Percentiles rank a stretch among this genome's conserved stretches.
Evolutionary conservation across 2,329 filamentous ascomycete species (phyloP).

Genomic region (Davidsoniella australis): DNA sequence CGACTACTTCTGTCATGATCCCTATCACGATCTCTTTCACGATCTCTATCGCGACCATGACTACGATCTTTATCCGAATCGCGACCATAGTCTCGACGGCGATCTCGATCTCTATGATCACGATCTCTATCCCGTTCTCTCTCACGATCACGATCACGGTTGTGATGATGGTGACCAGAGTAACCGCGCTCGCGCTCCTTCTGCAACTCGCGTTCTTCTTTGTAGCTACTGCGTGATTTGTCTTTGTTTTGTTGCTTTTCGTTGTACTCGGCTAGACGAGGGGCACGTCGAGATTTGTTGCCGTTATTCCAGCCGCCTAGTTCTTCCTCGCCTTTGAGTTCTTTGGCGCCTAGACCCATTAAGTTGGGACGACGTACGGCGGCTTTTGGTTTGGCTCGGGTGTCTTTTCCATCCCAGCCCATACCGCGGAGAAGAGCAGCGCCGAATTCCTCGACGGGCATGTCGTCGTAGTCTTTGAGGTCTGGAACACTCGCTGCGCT

Average conservation of each 20-base stretch:
- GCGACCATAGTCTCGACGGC: conserved; percentile 13
- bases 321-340: conserved; percentile 54
- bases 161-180: conserved; percentile 8
- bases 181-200: conserved; percentile 20
- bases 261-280: conserved; percentile 33
- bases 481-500: conserved; percentile 59
- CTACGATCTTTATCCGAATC: conserved; percentile 23
- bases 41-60: conserved; percentile 18
- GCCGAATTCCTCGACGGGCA: conserved; percentile 90
- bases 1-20: background rate
- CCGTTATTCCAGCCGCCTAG: conserved; percentile 67
- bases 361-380: conserved; percentile 61
- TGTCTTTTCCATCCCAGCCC: conserved; percentile 69
- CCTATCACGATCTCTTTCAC: conserved; percentile 13
- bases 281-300: conserved; percentile 25
- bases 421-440: conserved; percentile 79
- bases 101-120: conserved; percentile 16
- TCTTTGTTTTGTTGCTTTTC: conserved; percentile 25
- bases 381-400: conserved; percentile 36
- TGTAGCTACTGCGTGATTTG: conserved; percentile 29
- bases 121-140: conserved; percentile 21
- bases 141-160: conserved; percentile 17
- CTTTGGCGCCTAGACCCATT: conserved; percentile 77
- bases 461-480: conserved; percentile 68
- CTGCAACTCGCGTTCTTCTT: conserved; percentile 29